Evolutionary conservation across 306 rosid species (phyloP).

Genomic region (Vigna mungo): DNA sequence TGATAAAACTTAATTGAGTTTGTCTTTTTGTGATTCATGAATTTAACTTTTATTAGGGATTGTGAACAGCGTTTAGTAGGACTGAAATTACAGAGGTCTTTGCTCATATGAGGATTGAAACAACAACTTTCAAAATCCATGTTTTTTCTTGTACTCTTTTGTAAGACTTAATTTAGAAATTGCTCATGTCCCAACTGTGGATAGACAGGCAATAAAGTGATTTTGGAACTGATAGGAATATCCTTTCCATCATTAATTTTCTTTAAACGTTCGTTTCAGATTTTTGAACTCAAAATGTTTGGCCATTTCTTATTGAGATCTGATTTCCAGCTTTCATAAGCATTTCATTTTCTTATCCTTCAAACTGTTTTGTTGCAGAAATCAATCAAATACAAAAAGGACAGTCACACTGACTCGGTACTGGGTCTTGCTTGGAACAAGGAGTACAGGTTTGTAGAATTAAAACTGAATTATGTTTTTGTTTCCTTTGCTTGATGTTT

Average conservation of each 20-base stretch:
- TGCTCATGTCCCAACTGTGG: too few species aligned
- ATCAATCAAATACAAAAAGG: slow-evolving; percentile 73
- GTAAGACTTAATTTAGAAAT: neutral
- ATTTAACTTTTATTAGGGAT: slow-evolving; percentile 1
- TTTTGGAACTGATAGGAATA: neutral
- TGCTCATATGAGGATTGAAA: slow-evolving; percentile 2
- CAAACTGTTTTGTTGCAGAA: slow-evolving; percentile 53
- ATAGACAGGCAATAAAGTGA: too few species aligned
- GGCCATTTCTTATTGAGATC: slow-evolving; percentile 18
- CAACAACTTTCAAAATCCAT: slow-evolving; percentile 11
- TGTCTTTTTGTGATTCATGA: slow-evolving; percentile 11
- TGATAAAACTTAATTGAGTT: neutral
- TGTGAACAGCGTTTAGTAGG: neutral
- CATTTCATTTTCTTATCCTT: slow-evolving; percentile 42
- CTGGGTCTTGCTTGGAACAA: slow-evolving; percentile 99
- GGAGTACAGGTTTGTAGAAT: slow-evolving; percentile 69
- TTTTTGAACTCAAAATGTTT: neutral
- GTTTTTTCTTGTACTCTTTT: slow-evolving; percentile 27
- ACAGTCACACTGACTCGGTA: slow-evolving; percentile 86
- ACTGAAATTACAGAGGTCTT: slow-evolving; percentile 27
- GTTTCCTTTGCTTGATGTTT: slow-evolving; percentile 37
- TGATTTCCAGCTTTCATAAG: neutral
- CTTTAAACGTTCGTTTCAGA: neutral
- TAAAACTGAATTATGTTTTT: slow-evolving; percentile 28
- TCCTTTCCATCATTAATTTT: slow-evolving; percentile 25